phyloP scores from a whole-genome alignment of 192 early-diverging fungal genomes.

The Gamsiella multidivaricata region DNA sequence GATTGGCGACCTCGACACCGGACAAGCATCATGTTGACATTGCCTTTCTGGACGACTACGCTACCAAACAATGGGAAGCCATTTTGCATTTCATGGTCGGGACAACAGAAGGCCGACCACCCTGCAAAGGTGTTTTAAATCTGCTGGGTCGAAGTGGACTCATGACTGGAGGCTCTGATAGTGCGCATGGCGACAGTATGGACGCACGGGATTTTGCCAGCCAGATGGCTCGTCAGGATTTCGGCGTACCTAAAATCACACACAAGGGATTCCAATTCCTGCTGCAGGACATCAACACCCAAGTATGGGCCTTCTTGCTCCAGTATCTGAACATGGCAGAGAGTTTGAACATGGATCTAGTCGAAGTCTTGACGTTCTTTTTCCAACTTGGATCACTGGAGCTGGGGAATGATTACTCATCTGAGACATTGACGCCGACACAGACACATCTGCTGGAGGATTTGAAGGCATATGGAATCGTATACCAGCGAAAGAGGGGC shows the following conservation, averaged over 20 bases:
- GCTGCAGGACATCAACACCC: conserved; percentile 91
- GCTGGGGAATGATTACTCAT: conserved; percentile 88
- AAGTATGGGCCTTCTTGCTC: conserved; percentile 95
- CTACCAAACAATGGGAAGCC: conserved; percentile 87
- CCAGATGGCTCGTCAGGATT: conserved; percentile 35
- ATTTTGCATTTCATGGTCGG: conserved; percentile 97
- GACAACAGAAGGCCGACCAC: conserved; percentile 69
- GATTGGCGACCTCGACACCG: conserved; percentile 68
- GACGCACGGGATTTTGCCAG: conserved; percentile 38
- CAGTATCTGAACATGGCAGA: conserved; percentile 92
- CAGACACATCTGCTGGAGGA: conserved; percentile 90
- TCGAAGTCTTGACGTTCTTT: conserved; percentile 93
- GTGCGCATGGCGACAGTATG: conserved; percentile 7
- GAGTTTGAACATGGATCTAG: conserved; percentile 84
- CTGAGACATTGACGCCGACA: conserved; percentile 84
- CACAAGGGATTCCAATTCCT: conserved; percentile 98
- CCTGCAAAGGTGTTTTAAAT: conserved; percentile 75
- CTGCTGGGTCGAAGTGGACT: conserved; percentile 82
- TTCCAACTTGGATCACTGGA: conserved; percentile 94
- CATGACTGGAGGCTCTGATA: conserved; percentile 65
- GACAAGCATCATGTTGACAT: conserved; percentile 76
- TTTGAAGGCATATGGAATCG: conserved; percentile 88
- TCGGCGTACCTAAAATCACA: conserved; percentile 78
- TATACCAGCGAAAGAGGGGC: conserved; percentile 84
- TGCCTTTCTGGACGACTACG: conserved; percentile 82